These are phyloP conservation scores for Waitea zeae DNA, from an alignment of 1,284 basidiomycete genomes.

Conservation along the genomic window DNA sequence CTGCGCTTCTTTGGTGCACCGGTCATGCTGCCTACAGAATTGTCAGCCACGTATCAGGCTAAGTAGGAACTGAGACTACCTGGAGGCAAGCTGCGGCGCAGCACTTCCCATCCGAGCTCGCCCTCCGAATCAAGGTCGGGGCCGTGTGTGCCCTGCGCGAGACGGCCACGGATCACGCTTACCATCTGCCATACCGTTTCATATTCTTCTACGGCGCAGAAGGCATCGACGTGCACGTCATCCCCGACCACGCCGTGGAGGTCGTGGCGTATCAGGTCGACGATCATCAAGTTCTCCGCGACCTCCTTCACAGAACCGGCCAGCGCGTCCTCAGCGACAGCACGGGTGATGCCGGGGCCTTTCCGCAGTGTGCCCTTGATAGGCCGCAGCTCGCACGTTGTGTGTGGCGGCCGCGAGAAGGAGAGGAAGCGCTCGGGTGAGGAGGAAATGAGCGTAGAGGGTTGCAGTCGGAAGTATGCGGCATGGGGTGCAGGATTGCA, in stretches of 20 bases:
- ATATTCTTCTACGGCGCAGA: conserved; percentile 86
- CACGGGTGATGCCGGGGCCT: conserved; percentile 39
- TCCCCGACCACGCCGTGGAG: conserved; percentile 63
- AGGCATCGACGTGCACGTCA: conserved; percentile 67
- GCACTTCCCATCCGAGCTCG: conserved; percentile 60
- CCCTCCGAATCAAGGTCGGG: conserved; percentile 17
- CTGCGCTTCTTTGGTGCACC: conserved; percentile 93
- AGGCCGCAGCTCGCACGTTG: conserved; percentile 73
- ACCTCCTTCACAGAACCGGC: conserved; percentile 78
- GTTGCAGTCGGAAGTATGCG: conserved; percentile 61
- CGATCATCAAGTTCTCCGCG: conserved; percentile 98
- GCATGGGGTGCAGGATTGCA: conserved; percentile 89
- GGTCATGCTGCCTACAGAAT: conserved; percentile 79
- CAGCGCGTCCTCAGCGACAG: conserved; percentile 45
- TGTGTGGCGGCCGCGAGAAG: conserved; percentile 47
- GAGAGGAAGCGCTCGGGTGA: conserved; percentile 91
- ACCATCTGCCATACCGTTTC: conserved; percentile 94
- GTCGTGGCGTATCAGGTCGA: conserved; percentile 91
- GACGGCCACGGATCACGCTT: conserved; percentile 70
- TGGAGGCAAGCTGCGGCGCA: conserved; percentile 73
- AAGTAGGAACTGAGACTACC: conserved; percentile 25
- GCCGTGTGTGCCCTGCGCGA: conserved; percentile 12
- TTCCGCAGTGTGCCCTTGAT: conserved; percentile 89
- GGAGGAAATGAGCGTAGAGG: conserved; percentile 54
- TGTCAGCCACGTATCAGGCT: conserved; percentile 3